Evolutionary conservation across 495 filamentous ascomycete genomes (phyloP), one percentile per base, ranked within the genome.

Genomic region (Tuber borchii): DNA sequence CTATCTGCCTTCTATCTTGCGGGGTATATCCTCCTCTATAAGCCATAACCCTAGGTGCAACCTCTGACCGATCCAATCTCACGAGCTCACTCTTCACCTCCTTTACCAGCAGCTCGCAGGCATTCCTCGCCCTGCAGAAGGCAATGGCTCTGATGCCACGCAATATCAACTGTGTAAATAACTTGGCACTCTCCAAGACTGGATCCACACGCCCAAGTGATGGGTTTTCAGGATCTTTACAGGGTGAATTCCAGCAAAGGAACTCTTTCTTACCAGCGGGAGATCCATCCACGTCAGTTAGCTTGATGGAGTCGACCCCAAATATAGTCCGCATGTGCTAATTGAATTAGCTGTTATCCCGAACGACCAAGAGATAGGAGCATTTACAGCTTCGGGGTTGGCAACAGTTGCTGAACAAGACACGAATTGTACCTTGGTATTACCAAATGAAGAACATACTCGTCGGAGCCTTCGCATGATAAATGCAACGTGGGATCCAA

Each of bases 341-440:
- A 22, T 26, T 19, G 19, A 22, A 45, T 82, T 34, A 83, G 72
- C 43, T 45, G 9, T 45, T 22, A 17, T 56, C 8, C 34, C 0
- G 19, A 20, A 70, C 69, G 16, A 46, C 22, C 34, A 44, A 43
- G 51, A 37, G 42, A 1, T 22, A n/a, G 56, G 34, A 37, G 1
- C 69, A 80, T 68, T 73, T 77, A 82, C 80, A 42, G 51, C 84
- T 81, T 92, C 88, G 0, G 95, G 96, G 80, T 99, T 99, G 22
- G 95, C 93, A 69, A 99, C 94, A 0, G 95, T 99, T 16, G 95
- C 95, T 69, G 96, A 98, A 84, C 95, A 99, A 20, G 94, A 97
- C 73, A 99, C 92, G 79, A 99, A 99, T 80, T 91, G 93, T 73
- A 98, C 90, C 78, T 91, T 88, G 17, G 89, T 86, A 82, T 99